Base-by-base conservation (phyloP, 2,329 filamentous ascomycete species). In the Cladosporium phlei region DNA sequence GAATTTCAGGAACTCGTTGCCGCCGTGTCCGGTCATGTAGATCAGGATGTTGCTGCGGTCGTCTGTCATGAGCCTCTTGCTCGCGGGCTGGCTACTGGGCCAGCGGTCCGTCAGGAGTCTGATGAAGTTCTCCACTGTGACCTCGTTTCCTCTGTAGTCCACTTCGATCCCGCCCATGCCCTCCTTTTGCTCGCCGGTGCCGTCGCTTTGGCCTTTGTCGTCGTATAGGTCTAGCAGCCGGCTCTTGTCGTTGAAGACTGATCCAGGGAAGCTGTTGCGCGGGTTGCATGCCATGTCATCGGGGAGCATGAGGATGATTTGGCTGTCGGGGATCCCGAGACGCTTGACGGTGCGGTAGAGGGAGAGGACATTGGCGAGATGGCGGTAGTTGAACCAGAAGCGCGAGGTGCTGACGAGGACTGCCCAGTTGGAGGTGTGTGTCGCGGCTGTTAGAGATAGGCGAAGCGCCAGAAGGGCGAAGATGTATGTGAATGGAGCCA, bases 251-350 rank as follows among this genome's bases (percentile, higher is more conserved):
- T 93, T 96, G 77, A 97, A 98, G 22, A 98, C 93, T 44, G 90
- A 96, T 43, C 93, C 93, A 0, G 93, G 90, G 67, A 98, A 98
- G 39, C 90, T 89, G 66, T 98, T 98, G 61, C 93, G 88, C 24
- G 93, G 93, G 70, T 98, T 98, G 76, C 93, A 98, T 29, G 93
- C 93, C 88, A 98, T 97, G 72, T 98, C 93, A 67, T 98, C 93
- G 17, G 93, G 93, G n/a, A 98, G 81, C 90, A 98, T 97, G 56
- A 98, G 85, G 66, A 98, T 97, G 70, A 98, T 98, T 67, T 98
- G 93, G 42, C 88, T 95, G 69, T 98, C 93, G 27, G 93, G 93
- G 50, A 98, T 98, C 38, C 93, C 93, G 28, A 98, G 82, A 10
- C 93, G 87, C 73, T 98, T 98, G 53, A 98, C 93, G 48, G 93